These are phyloP conservation scores for Ilex aquifolium DNA, from an alignment of 257 asterid genomes.

Conservation along the genomic window DNA sequence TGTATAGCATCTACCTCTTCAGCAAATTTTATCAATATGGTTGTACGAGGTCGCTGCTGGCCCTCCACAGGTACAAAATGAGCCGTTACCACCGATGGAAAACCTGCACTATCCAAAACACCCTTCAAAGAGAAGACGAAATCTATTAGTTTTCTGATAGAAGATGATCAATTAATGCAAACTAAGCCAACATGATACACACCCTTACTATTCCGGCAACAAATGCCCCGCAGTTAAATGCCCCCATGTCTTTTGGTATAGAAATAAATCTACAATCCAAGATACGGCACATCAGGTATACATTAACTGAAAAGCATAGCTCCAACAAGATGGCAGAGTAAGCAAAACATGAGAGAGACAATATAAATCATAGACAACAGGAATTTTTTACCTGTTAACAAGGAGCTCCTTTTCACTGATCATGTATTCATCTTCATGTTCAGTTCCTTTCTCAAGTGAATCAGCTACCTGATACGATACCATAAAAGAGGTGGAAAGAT, in stretches of 20 bases:
- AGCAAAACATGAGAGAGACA: background rate
- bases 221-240: slow-evolving; percentile 95
- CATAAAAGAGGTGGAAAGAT: no score
- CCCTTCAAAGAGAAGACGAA: slow-evolving; percentile 3
- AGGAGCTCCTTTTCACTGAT: slow-evolving; percentile 95
- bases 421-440: slow-evolving; percentile 98
- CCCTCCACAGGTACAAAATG: no score
- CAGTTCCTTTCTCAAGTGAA: slow-evolving; percentile 96
- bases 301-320: background rate
- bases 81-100: no score
- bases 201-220: slow-evolving; percentile 98
- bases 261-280: slow-evolving; percentile 68
- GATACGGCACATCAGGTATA: slow-evolving; percentile 17
- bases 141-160: no score
- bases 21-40: no score
- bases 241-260: slow-evolving; percentile 95
- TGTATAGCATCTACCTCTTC: no score
- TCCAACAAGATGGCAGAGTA: no score
- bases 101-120: no score
- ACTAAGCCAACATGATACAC: slow-evolving; percentile 14
- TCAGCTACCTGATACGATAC: slow-evolving; percentile 64
- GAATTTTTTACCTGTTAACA: slow-evolving; percentile 60
- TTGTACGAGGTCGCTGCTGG: no score
- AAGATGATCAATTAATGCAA: slow-evolving; percentile 16
- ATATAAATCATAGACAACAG: slow-evolving; percentile 1